A percentile compares a stretch with the other conserved stretches of the same genome.
Conservation (phyloP, 179 eudicot species). For the Beta macrorhiza region DNA sequence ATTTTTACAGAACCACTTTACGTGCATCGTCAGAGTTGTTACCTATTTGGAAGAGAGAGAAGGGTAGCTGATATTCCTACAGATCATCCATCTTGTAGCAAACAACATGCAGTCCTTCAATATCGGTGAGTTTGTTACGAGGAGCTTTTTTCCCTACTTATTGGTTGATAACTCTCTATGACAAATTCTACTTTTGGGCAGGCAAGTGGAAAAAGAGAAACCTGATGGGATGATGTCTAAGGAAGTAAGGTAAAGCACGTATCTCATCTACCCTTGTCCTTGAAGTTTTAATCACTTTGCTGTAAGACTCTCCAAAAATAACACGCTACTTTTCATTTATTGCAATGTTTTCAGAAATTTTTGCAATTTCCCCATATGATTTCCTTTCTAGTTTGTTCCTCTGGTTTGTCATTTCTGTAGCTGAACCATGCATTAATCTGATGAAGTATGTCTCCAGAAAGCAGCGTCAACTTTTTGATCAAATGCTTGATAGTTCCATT, state of each 20-base stretch:
- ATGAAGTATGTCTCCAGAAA: neutral
- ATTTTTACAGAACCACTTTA: conserved; percentile 76
- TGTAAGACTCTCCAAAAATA: neutral
- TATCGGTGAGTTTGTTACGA: conserved; percentile 47
- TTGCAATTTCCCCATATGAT: neutral
- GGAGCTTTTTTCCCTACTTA: neutral
- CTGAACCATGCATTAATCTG: neutral
- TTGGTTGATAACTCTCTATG: conserved; percentile 4
- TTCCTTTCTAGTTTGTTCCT: neutral
- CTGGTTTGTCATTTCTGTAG: neutral
- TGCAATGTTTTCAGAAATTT: neutral
- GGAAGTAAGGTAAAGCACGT: conserved; percentile 52
- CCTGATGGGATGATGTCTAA: conserved; percentile 74
- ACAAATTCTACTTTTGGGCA: conserved; percentile 32
- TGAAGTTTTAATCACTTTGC: neutral
- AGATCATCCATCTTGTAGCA: conserved; percentile 98
- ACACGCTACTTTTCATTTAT: neutral
- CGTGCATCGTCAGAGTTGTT: conserved; percentile 90
- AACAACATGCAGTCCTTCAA: conserved; percentile 94
- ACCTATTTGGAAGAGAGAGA: conserved; percentile 95
- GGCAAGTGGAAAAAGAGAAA: conserved; percentile 86
- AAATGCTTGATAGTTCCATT: neutral
- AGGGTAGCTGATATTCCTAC: conserved; percentile 95
- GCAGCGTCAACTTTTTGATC: neutral
- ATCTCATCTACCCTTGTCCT: neutral